Evolutionary conservation across 345 rosid species (phyloP).

Genomic region (Melaleuca quinquenervia): DNA sequence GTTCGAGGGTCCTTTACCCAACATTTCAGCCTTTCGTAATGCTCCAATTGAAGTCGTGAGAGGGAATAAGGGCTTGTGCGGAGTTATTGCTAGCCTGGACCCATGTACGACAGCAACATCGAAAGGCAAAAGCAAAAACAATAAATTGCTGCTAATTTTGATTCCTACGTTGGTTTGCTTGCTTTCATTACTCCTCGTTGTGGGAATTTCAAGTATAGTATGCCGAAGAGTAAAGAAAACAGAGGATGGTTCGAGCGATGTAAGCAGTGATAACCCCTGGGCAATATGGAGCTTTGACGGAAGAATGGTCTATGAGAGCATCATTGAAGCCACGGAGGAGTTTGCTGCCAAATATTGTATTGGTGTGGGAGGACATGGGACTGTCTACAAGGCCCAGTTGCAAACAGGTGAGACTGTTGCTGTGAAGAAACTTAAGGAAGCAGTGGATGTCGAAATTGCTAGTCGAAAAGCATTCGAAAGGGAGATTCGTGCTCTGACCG

Average conservation of each 20-base stretch:
- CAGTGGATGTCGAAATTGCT: no score
- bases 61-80: conserved; percentile 9
- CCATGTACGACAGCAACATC: background rate
- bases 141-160: background rate
- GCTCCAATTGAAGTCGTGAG: background rate
- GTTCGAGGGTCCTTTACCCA: conserved; percentile 13
- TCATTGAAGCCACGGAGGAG: no score
- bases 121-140: background rate
- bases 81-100: background rate
- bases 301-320: no score
- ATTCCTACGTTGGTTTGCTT: background rate
- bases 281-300: background rate
- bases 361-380: no score
- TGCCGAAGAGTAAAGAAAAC: background rate
- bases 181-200: background rate
- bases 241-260: background rate
- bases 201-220: background rate
- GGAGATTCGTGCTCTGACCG: no score
- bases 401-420: no score
- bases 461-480: no score
- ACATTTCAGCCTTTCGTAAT: conserved; percentile 7
- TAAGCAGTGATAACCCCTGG: background rate
- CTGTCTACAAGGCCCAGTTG: no score
- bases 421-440: no score
- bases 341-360: no score